Conservation (phyloP, 345 rosid genomes). For the Eucalyptus pumila region DNA sequence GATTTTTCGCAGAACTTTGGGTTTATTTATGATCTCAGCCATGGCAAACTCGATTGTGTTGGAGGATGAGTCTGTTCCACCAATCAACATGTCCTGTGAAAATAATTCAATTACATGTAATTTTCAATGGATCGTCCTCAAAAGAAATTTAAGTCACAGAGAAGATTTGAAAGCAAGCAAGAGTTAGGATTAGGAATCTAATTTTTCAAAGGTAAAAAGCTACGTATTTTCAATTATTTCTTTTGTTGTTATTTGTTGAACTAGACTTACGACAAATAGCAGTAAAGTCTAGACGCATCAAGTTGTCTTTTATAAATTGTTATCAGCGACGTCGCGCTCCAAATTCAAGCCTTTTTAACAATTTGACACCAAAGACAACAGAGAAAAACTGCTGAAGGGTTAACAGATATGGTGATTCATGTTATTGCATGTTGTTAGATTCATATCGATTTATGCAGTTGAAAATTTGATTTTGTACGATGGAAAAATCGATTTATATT, state of each 20-base stretch:
- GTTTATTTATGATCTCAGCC: slow-evolving; percentile 42
- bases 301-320: not conserved
- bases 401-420: not conserved
- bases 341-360: not conserved
- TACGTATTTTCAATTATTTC: not conserved
- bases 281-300: not conserved
- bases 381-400: not conserved
- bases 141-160: not conserved
- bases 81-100: slow-evolving; percentile 46
- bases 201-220: not conserved
- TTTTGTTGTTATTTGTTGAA: not conserved
- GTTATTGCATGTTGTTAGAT: not conserved
- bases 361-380: not conserved
- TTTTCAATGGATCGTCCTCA: not conserved
- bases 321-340: not conserved
- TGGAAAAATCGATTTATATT: not conserved
- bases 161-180: not conserved
- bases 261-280: not conserved
- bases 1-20: slow-evolving; percentile 16
- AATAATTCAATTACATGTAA: not conserved
- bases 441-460: not conserved
- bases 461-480: not conserved
- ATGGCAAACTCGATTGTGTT: slow-evolving; percentile 34
- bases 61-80: slow-evolving; percentile 43
- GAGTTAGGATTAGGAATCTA: not conserved